Evolutionary conservation across 768 basidiomycete species (phyloP).

Genomic region (Lentinula raphanica): DNA sequence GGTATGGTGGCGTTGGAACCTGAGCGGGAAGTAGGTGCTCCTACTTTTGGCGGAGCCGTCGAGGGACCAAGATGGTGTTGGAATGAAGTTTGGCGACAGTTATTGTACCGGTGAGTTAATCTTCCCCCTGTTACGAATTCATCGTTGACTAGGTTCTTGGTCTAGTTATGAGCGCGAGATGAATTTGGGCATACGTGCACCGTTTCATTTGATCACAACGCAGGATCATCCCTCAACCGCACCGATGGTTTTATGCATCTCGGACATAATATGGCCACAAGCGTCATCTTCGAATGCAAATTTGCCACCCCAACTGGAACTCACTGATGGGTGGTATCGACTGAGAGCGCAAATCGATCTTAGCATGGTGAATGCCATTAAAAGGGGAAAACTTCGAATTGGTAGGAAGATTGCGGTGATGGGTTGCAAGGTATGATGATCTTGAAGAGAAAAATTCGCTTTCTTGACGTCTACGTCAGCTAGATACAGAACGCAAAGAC

Average conservation of each 20-base stretch:
- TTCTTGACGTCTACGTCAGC: constrained; percentile 31
- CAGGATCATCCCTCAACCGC: constrained; percentile 75
- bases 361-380: constrained; percentile 65
- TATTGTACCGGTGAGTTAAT: constrained; percentile 70
- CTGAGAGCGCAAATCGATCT: constrained; percentile 73
- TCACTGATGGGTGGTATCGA: constrained; percentile 98
- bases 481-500: constrained; percentile 67
- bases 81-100: constrained; percentile 74
- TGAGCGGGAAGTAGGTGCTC: constrained; percentile 30
- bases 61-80: constrained; percentile 65
- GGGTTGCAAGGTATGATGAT: constrained; percentile 58
- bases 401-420: constrained; percentile 82
- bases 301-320: constrained; percentile 62
- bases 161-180: constrained; percentile 85
- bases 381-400: constrained; percentile 57
- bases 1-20: constrained; percentile 78
- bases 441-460: background rate
- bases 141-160: background rate
- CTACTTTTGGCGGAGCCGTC: background rate
- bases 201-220: constrained; percentile 74
- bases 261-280: constrained; percentile 57
- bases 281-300: constrained; percentile 31
- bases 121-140: background rate
- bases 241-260: constrained; percentile 84
- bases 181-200: constrained; percentile 71